Evolutionary conservation across 805 yeast species (phyloP).

Genomic region (Pichia heedii): DNA sequence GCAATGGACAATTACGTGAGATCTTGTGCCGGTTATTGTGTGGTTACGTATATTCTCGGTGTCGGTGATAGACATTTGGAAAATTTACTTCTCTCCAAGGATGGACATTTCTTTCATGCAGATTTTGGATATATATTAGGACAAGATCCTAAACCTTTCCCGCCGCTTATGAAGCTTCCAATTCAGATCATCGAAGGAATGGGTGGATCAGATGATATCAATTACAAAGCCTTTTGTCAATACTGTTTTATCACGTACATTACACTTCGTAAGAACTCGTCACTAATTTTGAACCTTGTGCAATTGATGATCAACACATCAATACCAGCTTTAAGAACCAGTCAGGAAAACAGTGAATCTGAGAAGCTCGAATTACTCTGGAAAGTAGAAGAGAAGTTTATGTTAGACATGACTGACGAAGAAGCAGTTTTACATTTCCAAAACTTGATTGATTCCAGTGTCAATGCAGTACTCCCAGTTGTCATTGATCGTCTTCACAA

Average conservation of each 20-base stretch:
- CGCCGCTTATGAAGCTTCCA: constrained; percentile 96
- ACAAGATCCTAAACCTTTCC: constrained; percentile 96
- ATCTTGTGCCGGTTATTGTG: constrained; percentile 97
- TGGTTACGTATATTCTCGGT: constrained; percentile 85
- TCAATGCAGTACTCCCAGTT: constrained; percentile 85
- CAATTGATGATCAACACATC: constrained; percentile 91
- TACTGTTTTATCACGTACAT: constrained; percentile 93
- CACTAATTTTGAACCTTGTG: constrained; percentile 79
- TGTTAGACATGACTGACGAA: constrained; percentile 88
- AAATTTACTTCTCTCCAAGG: constrained; percentile 64
- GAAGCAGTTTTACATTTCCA: constrained; percentile 95
- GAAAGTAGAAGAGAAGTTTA: constrained; percentile 90
- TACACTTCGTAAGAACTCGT: constrained; percentile 81
- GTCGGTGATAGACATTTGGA: constrained; percentile 98
- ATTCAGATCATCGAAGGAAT: constrained; percentile 95
- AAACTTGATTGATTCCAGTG: constrained; percentile 86
- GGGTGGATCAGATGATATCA: constrained; percentile 86
- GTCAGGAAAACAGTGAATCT: constrained; percentile 29
- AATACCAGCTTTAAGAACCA: constrained; percentile 72
- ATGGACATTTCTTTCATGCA: constrained; percentile 93
- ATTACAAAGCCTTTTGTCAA: constrained; percentile 78
- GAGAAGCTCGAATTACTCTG: constrained; percentile 83
- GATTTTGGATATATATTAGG: constrained; percentile 97
- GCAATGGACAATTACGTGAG: constrained; percentile 92
- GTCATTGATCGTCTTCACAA: constrained; percentile 93